These are phyloP conservation scores for Pythium monospermum DNA, from an alignment of 352 stramenopile genomes.

Conservation along the genomic window DNA sequence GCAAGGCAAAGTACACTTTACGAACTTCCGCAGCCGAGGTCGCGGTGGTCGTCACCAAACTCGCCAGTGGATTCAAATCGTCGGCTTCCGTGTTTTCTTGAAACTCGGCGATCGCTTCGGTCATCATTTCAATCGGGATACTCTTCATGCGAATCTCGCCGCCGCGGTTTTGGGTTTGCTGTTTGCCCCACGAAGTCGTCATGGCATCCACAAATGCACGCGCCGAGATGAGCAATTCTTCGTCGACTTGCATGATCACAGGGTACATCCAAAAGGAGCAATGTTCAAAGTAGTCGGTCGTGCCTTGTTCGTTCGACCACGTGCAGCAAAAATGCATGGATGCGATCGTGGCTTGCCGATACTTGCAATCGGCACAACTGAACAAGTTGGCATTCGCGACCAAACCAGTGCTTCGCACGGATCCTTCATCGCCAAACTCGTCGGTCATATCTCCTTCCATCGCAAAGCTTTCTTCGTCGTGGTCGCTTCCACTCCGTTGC, in stretches of 20 bases:
- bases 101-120: slow-evolving; percentile 65
- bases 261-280: slow-evolving; percentile 85
- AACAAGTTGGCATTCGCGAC: slow-evolving; percentile 69
- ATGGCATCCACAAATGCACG: slow-evolving; percentile 74
- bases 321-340: slow-evolving; percentile 87
- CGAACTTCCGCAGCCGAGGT: slow-evolving; percentile 65
- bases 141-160: slow-evolving; percentile 80
- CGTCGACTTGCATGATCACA: slow-evolving; percentile 79
- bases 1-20: slow-evolving; percentile 86
- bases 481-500: slow-evolving; percentile 22
- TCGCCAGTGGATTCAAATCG: slow-evolving; percentile 75
- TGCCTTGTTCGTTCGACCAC: slow-evolving; percentile 87
- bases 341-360: slow-evolving; percentile 69
- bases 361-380: slow-evolving; percentile 80
- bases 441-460: slow-evolving; percentile 15
- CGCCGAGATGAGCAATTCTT: slow-evolving; percentile 75
- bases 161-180: slow-evolving; percentile 61
- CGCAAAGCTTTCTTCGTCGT: slow-evolving; percentile 6
- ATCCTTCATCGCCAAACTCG: slow-evolving; percentile 15
- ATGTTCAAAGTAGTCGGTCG: slow-evolving; percentile 88
- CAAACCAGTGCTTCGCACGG: slow-evolving; percentile 30
- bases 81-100: slow-evolving; percentile 73
- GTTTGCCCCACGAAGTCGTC: slow-evolving; percentile 46
- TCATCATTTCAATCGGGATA: slow-evolving; percentile 80
- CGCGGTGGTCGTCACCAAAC: slow-evolving; percentile 53